Percentiles rank a stretch among this genome's conserved stretches.
Evolutionary conservation across 1,139 yeast genomes (phyloP).

Genomic region (Geotrichum reessii): DNA sequence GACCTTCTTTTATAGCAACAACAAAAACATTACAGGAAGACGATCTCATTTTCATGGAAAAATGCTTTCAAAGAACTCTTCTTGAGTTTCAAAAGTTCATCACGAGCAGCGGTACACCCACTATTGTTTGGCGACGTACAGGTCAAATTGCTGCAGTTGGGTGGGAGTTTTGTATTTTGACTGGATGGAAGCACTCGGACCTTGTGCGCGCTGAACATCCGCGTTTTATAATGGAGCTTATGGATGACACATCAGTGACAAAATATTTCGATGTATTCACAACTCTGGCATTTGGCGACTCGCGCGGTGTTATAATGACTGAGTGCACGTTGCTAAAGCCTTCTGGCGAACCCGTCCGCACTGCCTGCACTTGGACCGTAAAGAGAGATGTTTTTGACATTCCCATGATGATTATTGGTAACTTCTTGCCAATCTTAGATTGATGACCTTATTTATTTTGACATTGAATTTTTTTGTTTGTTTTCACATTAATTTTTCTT

Average conservation of each 20-base stretch:
- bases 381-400: slow-evolving; percentile 83
- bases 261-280: slow-evolving; percentile 83
- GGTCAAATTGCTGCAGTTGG: slow-evolving; percentile 96
- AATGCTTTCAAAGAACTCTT: slow-evolving; percentile 84
- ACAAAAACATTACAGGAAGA: slow-evolving; percentile 83
- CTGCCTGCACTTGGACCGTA: slow-evolving; percentile 87
- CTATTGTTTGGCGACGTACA: slow-evolving; percentile 90
- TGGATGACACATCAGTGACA: slow-evolving; percentile 83
- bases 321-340: slow-evolving; percentile 72
- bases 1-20: slow-evolving; percentile 91
- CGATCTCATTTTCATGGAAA: slow-evolving; percentile 90
- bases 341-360: slow-evolving; percentile 45
- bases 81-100: slow-evolving; percentile 82
- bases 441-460: slow-evolving; percentile 3
- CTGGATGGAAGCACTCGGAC: slow-evolving; percentile 55
- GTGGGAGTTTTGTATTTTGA: slow-evolving; percentile 77
- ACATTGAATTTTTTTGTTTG: background rate
- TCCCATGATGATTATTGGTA: slow-evolving; percentile 96
- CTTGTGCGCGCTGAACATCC: slow-evolving; percentile 39
- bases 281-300: slow-evolving; percentile 86
- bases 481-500: background rate
- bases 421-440: slow-evolving; percentile 30
- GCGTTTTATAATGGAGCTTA: slow-evolving; percentile 78
- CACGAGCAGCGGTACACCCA: slow-evolving; percentile 82
- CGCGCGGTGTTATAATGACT: slow-evolving; percentile 78